Evolutionary conservation across 225 moss, liverwort and hornwort genomes (phyloP).

Genomic region (Lunularia cruciata): DNA sequence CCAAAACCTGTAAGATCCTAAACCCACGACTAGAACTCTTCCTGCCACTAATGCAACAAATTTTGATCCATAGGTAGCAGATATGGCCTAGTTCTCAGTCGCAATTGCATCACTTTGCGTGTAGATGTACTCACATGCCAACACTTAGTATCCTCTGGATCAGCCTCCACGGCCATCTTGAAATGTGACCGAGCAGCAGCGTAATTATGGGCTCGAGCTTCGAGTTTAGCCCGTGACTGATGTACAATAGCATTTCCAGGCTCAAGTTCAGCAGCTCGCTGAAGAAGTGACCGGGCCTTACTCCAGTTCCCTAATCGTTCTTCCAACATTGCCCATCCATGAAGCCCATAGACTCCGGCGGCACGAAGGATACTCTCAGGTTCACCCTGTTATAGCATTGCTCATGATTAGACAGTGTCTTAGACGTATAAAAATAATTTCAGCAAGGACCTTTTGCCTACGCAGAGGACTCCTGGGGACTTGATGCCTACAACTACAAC

Average conservation of each 20-base stretch:
- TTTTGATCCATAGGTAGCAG: background rate
- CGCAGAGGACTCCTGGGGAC: background rate
- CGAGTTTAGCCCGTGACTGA: conserved; percentile 79
- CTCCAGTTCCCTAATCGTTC: conserved; percentile 84
- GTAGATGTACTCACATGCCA: conserved; percentile 63
- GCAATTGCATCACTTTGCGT: too few relatives aligned
- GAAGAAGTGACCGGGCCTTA: conserved; percentile 69
- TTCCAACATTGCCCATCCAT: conserved; percentile 90
- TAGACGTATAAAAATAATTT: background rate
- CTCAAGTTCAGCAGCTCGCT: conserved; percentile 71
- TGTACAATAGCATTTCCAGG: conserved; percentile 93
- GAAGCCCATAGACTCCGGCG: conserved; percentile 81
- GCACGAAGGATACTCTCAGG: conserved; percentile 47
- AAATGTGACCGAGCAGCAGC: conserved; percentile 76
- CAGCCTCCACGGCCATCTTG: conserved; percentile 69
- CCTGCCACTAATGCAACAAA: too few relatives aligned
- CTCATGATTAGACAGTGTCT: background rate
- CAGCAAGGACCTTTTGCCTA: background rate
- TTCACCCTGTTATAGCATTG: conserved; percentile 48
- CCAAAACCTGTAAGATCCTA: too few relatives aligned
- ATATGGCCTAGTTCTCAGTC: background rate
- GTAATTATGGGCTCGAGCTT: conserved; percentile 75
- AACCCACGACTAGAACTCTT: background rate
- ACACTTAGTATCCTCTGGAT: conserved; percentile 78
- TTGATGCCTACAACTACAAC: too few relatives aligned